Conservation (phyloP, 2,329 filamentous ascomycete species). For the Septoria linicola region DNA sequence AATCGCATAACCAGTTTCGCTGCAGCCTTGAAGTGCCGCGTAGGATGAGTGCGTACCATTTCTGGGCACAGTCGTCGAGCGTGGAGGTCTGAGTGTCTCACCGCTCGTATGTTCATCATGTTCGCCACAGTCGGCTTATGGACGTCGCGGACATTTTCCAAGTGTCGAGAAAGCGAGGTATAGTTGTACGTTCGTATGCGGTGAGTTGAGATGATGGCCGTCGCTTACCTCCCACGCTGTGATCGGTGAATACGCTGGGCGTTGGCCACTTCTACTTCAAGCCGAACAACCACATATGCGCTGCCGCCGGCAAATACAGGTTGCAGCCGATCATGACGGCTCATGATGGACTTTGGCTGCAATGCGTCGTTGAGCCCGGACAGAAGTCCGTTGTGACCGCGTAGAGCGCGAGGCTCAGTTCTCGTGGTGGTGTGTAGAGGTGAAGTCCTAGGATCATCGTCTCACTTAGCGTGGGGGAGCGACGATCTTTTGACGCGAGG, state of each 20-base stretch:
- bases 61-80: background rate
- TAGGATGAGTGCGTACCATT: background rate
- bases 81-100: constrained; percentile 1
- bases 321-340: background rate
- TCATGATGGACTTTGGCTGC: constrained; percentile 1
- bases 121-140: constrained; percentile 1
- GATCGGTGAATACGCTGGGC: background rate
- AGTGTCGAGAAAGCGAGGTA: background rate
- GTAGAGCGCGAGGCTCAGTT: background rate
- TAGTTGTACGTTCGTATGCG: background rate
- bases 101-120: background rate
- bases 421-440: background rate
- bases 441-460: constrained; percentile 1
- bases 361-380: constrained; percentile 3
- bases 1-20: background rate
- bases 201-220: background rate
- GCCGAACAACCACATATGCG: constrained; percentile 7
- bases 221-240: background rate
- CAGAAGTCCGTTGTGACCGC: constrained; percentile 3
- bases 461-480: background rate
- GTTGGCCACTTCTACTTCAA: no score
- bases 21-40: background rate
- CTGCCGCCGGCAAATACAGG: constrained; percentile 4
- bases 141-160: background rate
- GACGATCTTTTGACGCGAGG: background rate